A percentile compares a stretch with the other conserved stretches of the same genome.
phyloP scores from a whole-genome alignment of 192 early-diverging fungal species.

The Linnemannia hyalina region DNA sequence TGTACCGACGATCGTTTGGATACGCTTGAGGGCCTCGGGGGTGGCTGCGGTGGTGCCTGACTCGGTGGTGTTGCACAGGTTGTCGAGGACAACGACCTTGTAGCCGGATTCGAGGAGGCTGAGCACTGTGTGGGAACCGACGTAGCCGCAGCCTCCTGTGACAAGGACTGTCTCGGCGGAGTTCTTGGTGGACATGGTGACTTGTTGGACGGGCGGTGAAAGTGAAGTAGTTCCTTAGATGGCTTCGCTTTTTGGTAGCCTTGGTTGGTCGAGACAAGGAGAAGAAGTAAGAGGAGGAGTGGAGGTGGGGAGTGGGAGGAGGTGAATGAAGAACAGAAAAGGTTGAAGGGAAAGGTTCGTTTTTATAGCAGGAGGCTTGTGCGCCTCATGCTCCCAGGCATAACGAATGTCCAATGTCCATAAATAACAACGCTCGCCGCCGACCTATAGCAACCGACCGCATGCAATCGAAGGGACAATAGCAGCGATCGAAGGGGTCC shows the following conservation, averaged over 20 bases:
- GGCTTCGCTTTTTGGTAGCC: neutral
- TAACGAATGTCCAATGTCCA: neutral
- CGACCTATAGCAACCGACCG: neutral
- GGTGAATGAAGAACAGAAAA: neutral
- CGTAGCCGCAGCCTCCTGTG: constrained; percentile 88
- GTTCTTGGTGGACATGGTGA: constrained; percentile 9
- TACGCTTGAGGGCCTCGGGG: constrained; percentile 38
- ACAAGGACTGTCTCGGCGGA: constrained; percentile 59
- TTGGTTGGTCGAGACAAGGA: neutral
- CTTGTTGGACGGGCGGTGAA: neutral
- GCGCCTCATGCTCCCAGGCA: neutral
- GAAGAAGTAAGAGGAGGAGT: neutral
- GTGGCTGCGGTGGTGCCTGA: neutral
- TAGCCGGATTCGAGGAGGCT: constrained; percentile 82
- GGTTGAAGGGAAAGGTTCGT: neutral
- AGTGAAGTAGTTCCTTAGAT: neutral
- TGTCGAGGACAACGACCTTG: constrained; percentile 93
- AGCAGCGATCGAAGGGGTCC: neutral
- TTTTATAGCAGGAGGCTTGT: neutral
- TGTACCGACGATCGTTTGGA: constrained; percentile 21
- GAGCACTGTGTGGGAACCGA: constrained; percentile 92
- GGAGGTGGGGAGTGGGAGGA: neutral
- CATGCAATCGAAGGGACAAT: neutral
- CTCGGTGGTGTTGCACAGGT: constrained; percentile 79
- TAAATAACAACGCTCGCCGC: neutral